Evolutionary conservation across 2,329 filamentous ascomycete species (phyloP).

Genomic region (Colletotrichum simmondsii): DNA sequence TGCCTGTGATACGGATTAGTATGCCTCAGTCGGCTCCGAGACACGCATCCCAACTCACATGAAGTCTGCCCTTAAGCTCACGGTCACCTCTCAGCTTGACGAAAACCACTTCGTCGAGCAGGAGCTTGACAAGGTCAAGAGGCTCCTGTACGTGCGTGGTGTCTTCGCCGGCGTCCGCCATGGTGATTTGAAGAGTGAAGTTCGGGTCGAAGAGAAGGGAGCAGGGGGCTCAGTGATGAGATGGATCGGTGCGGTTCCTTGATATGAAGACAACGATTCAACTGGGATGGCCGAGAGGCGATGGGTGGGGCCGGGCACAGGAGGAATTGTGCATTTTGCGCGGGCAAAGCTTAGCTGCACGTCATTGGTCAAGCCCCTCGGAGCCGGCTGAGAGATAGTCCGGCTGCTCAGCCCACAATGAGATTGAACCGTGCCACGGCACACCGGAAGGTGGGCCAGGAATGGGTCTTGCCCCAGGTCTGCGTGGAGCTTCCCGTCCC

Average conservation of each 20-base stretch:
- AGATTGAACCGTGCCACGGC: slow-evolving; percentile 11
- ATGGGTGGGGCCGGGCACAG: slow-evolving; percentile 26
- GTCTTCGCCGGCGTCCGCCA: slow-evolving; percentile 87
- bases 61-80: slow-evolving; percentile 93
- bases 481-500: slow-evolving; percentile 25
- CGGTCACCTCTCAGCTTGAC: slow-evolving; percentile 96
- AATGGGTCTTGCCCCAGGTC: slow-evolving; percentile 31
- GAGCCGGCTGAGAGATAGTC: slow-evolving; percentile 12
- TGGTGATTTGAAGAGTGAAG: slow-evolving; percentile 50
- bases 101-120: slow-evolving; percentile 95
- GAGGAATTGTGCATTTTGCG: slow-evolving; percentile 29
- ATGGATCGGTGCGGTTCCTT: neutral
- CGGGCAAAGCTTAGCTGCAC: neutral
- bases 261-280: slow-evolving; percentile 21
- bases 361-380: slow-evolving; percentile 7
- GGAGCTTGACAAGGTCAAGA: slow-evolving; percentile 93
- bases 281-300: slow-evolving; percentile 20
- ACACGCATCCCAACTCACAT: slow-evolving; percentile 71
- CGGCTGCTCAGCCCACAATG: slow-evolving; percentile 7
- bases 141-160: slow-evolving; percentile 84
- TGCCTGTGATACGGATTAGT: slow-evolving; percentile 66
- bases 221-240: neutral
- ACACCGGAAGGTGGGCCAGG: slow-evolving; percentile 28
- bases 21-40: slow-evolving; percentile 6
- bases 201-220: neutral